Conservation (phyloP, 768 basidiomycete species). For the Rickenella mellea region DNA sequence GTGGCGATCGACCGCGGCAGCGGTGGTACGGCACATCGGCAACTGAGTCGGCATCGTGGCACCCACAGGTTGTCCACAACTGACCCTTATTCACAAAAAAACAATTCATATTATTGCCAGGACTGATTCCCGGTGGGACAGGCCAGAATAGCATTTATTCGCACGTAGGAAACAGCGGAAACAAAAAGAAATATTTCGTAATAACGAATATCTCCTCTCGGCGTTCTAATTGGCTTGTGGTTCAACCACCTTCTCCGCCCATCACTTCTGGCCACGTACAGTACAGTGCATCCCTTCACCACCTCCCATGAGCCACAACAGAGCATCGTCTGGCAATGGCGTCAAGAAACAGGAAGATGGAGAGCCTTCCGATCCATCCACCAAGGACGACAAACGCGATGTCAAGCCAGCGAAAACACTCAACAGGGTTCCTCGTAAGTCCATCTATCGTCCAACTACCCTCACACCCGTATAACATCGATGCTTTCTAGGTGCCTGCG, state of each 20-base stretch:
- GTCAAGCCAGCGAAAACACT: conserved; percentile 69
- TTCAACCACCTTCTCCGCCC: background rate
- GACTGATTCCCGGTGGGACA: no score
- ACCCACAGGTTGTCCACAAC: no score
- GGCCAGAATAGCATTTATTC: no score
- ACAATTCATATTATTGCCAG: no score
- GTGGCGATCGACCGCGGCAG: no score
- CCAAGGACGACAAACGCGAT: conserved; percentile 49
- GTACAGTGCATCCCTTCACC: no score
- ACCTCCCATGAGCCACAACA: conserved; percentile 2
- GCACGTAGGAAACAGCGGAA: no score
- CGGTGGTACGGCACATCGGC: no score
- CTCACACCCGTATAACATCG: conserved; percentile 8
- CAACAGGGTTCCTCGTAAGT: conserved; percentile 82
- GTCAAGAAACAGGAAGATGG: conserved; percentile 57
- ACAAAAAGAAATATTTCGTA: no score
- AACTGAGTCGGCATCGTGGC: no score
- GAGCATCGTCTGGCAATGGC: conserved; percentile 3
- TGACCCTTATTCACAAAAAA: no score
- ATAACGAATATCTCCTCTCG: conserved; percentile 1
- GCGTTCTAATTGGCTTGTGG: background rate
- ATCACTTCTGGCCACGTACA: conserved; percentile 4
- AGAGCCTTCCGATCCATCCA: conserved; percentile 25
- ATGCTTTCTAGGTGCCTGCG: conserved; percentile 60
- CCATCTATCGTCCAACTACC: conserved; percentile 10